phyloP scores from a whole-genome alignment of 2,329 filamentous ascomycete genomes.

The Leptographium wingfieldii region DNA sequence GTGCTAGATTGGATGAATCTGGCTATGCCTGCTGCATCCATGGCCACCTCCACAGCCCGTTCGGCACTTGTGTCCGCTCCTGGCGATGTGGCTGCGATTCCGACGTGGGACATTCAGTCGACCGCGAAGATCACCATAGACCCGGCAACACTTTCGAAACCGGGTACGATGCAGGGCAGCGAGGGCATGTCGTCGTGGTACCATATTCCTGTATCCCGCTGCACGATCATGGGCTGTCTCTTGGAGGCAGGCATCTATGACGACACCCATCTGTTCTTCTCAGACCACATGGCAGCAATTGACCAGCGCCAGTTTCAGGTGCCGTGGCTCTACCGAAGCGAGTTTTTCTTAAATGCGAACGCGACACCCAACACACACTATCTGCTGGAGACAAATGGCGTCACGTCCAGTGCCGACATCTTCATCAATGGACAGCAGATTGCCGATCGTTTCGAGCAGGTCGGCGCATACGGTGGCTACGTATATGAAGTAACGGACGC shows the following conservation, averaged over 20 bases:
- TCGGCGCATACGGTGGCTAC: slow-evolving; percentile 43
- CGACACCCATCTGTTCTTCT: slow-evolving; percentile 43
- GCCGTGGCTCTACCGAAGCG: slow-evolving; percentile 47
- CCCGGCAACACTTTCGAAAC: slow-evolving; percentile 25
- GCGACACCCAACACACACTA: slow-evolving; percentile 22
- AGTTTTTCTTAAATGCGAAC: slow-evolving; percentile 27
- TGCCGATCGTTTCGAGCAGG: slow-evolving; percentile 33
- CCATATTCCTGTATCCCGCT: slow-evolving; percentile 30
- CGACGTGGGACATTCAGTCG: slow-evolving; percentile 38
- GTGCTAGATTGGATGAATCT: neutral
- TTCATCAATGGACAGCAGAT: slow-evolving; percentile 44
- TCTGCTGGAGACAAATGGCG: slow-evolving; percentile 43
- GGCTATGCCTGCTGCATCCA: neutral
- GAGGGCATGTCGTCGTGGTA: slow-evolving; percentile 29
- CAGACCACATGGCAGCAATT: slow-evolving; percentile 28
- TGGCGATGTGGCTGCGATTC: slow-evolving; percentile 22
- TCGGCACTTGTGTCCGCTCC: neutral
- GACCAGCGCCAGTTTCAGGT: slow-evolving; percentile 34
- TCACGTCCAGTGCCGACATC: slow-evolving; percentile 47
- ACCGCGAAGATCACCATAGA: slow-evolving; percentile 23
- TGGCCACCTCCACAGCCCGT: neutral
- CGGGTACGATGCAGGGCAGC: slow-evolving; percentile 18
- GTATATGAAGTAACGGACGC: slow-evolving; percentile 40
- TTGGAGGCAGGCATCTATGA: slow-evolving; percentile 38
- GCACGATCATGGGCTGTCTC: slow-evolving; percentile 45